Evolutionary conservation across 2,329 filamentous ascomycete genomes (phyloP).

Genomic region (Aureobasidium sp.): DNA sequence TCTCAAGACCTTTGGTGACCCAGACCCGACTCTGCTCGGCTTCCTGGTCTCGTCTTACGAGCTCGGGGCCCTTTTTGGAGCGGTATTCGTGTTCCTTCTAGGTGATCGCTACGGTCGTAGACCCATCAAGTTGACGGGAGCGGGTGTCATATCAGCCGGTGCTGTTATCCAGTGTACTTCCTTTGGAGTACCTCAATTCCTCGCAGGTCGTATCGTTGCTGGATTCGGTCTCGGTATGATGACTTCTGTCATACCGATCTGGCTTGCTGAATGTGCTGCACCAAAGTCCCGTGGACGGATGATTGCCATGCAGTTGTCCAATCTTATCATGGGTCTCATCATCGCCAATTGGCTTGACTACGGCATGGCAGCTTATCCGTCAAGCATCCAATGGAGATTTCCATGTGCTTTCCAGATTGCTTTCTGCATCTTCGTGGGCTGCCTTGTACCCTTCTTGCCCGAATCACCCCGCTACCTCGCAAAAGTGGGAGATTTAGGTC

Average conservation of each 20-base stretch:
- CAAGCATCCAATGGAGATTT: constrained; percentile 43
- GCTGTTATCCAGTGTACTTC: constrained; percentile 40
- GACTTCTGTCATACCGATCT: constrained; percentile 46
- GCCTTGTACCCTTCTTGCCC: constrained; percentile 40
- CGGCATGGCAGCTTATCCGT: constrained; percentile 47
- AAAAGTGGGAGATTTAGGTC: constrained; percentile 38
- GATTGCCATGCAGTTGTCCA: constrained; percentile 44
- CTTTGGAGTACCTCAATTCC: constrained; percentile 36
- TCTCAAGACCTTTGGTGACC: constrained; percentile 27
- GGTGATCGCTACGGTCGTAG: constrained; percentile 47
- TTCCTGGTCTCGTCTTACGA: constrained; percentile 33
- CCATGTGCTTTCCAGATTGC: constrained; percentile 48
- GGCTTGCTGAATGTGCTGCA: constrained; percentile 45
- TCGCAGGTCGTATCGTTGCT: constrained; percentile 42
- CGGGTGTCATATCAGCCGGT: constrained; percentile 40
- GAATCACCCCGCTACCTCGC: constrained; percentile 39
- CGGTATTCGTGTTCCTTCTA: constrained; percentile 42
- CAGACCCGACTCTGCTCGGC: constrained; percentile 17
- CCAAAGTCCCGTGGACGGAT: constrained; percentile 44
- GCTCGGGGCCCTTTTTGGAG: constrained; percentile 44
- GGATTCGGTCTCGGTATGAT: constrained; percentile 45
- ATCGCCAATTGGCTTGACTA: constrained; percentile 34
- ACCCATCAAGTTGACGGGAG: constrained; percentile 43
- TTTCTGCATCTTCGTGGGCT: constrained; percentile 44
- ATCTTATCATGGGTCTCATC: constrained; percentile 45